Percentiles rank a stretch among this genome's conserved stretches.
Conservation (phyloP, 2,329 filamentous ascomycete genomes). For the Boeremia lycopersici region DNA sequence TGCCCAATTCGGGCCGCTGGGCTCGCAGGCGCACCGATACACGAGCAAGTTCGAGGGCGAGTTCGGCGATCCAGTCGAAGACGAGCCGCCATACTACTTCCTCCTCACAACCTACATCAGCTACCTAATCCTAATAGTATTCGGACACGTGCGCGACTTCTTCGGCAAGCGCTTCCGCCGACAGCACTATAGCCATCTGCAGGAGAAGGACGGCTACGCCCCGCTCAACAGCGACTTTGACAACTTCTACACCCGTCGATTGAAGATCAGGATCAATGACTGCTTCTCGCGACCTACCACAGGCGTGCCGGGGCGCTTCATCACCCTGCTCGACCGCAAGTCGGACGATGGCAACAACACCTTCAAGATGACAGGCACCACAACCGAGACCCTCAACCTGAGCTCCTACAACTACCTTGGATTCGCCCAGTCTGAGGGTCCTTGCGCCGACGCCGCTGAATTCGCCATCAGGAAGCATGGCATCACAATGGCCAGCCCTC, state of each 20-base stretch:
- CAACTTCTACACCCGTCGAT: conserved; percentile 91
- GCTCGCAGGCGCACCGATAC: conserved; percentile 82
- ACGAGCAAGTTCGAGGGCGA: conserved; percentile 85
- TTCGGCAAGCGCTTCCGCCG: conserved; percentile 95
- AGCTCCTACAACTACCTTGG: conserved; percentile 99
- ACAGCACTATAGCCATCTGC: conserved; percentile 83
- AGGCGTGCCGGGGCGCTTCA: conserved; percentile 91
- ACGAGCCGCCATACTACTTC: conserved; percentile 96
- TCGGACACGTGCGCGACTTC: conserved; percentile 95
- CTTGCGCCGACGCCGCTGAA: conserved; percentile 92
- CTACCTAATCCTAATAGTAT: conserved; percentile 93
- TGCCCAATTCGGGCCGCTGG: conserved; percentile 88
- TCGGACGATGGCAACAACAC: conserved; percentile 91
- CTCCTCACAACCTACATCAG: conserved; percentile 98
- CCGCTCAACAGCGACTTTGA: conserved; percentile 98
- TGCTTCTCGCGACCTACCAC: conserved; percentile 93
- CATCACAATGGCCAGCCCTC: conserved; percentile 79
- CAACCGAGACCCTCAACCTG: conserved; percentile 95
- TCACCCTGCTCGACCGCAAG: conserved; percentile 88
- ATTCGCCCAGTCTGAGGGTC: conserved; percentile 95
- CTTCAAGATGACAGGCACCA: conserved; percentile 87
- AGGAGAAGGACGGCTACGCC: conserved; percentile 85
- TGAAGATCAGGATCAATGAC: conserved; percentile 95
- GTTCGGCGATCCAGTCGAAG: conserved; percentile 83
- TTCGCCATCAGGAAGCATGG: conserved; percentile 84